Base-by-base conservation (phyloP, 805 yeast species). In the Lipomyces sp. region DNA sequence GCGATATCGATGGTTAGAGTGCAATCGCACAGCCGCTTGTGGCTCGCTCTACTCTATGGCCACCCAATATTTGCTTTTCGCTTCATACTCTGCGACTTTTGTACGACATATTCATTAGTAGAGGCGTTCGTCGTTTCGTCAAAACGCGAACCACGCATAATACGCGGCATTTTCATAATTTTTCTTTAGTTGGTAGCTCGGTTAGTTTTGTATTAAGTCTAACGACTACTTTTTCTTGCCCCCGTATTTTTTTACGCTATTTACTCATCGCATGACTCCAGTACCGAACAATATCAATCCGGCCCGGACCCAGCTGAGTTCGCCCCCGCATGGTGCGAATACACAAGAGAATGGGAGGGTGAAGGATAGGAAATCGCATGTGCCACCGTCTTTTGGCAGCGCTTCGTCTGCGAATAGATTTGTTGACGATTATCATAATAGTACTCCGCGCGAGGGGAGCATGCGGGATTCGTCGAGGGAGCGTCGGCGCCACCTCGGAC, bases 401-500 rank as follows among this genome's bases (percentile, higher is more conserved):
- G 7, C 15, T 42, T 42, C 48, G 24, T 42, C 48, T 42, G 24
- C 48, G 29, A 24, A 42, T n/a, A 42, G 48, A 42, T 18, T 42
- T 42, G 48, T 42, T 42, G 48, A 42, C 48, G 10, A 42, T 42
- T 42, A 42, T 42, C 18, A 15, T 42, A 42, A 42, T 42, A 42
- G 48, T 42, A n/a, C 24, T 42, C 24, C 48, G 48, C 48, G 7
- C 24, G 18, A 18, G 48, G 48, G n/a, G 48, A 42, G 48, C 48
- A 42, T 42, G 48, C 2, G 1, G 15, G 48, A 42, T 42, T 42
- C 48, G 48, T n/a, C 48, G 48, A 42, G 10, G 48, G 48, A 42
- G 48, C 48, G 7, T 42, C 48, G 48, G 48, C 48, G 57, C 39
- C 59, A 48, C 33, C 24, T 13, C 42, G 53, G 59, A 10, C 53